Conservation (phyloP, 2,329 filamentous ascomycete species). For the Paraphoma sp. region DNA sequence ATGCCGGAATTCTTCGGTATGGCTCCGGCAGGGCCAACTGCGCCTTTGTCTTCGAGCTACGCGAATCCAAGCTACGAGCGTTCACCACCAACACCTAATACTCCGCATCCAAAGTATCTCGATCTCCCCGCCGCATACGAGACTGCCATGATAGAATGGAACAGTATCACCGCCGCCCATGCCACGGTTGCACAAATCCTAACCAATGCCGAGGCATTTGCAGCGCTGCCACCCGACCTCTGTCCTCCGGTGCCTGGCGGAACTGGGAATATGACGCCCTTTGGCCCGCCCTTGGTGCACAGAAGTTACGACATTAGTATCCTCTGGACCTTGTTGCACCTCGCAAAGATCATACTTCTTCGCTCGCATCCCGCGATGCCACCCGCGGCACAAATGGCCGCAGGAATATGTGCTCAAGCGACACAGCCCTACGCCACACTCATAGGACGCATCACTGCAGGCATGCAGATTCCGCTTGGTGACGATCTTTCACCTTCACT, state of each 20-base stretch:
- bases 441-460: conserved; percentile 81
- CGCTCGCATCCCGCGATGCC: conserved; percentile 89
- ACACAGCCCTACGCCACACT: conserved; percentile 75
- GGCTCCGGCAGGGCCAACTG: conserved; percentile 51
- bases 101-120: conserved; percentile 30
- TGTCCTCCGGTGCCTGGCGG: conserved; percentile 58
- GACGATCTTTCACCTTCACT: conserved; percentile 73
- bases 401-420: conserved; percentile 74
- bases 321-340: conserved; percentile 87
- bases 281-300: conserved; percentile 82
- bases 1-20: conserved; percentile 61
- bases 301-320: conserved; percentile 86
- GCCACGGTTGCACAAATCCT: conserved; percentile 63
- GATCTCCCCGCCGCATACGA: conserved; percentile 70
- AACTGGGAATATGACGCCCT: conserved; percentile 66
- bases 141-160: conserved; percentile 81
- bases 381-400: conserved; percentile 85
- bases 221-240: conserved; percentile 74
- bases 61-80: conserved; percentile 31
- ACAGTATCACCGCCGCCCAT: conserved; percentile 74
- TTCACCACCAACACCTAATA: conserved; percentile 21
- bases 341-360: conserved; percentile 81
- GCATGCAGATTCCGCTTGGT: conserved; percentile 57
- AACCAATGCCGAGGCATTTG: conserved; percentile 76
- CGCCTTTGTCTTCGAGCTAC: conserved; percentile 54